Evolutionary conservation across 2,329 filamentous ascomycete genomes (phyloP).

Genomic region (Cladosporium sp.): DNA sequence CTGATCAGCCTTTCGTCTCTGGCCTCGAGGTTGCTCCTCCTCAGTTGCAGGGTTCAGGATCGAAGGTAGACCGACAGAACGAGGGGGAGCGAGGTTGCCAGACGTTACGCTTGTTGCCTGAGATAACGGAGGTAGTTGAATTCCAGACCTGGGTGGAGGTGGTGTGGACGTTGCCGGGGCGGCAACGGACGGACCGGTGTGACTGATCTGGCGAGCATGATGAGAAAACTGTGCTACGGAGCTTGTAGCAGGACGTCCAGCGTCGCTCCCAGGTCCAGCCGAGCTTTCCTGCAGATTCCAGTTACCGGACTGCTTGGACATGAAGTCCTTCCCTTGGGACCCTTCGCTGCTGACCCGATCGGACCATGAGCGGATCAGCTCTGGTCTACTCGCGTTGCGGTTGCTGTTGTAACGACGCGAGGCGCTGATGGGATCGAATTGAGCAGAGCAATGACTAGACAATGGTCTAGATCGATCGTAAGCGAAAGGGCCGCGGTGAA

Average conservation of each 20-base stretch:
- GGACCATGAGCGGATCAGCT: conserved; percentile 30
- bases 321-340: conserved; percentile 29
- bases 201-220: conserved; percentile 1
- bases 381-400: conserved; percentile 16
- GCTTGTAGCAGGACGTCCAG: conserved; percentile 10
- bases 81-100: conserved; percentile 18
- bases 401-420: conserved; percentile 14
- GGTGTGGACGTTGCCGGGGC: background rate
- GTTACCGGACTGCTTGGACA: conserved; percentile 30
- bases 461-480: conserved; percentile 13
- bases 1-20: conserved; percentile 41
- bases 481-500: conserved; percentile 18
- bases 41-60: conserved; percentile 42
- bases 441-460: conserved; percentile 17
- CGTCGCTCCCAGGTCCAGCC: conserved; percentile 17
- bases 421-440: conserved; percentile 3
- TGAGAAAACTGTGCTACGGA: conserved; percentile 3
- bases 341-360: conserved; percentile 23
- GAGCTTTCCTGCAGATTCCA: conserved; percentile 23
- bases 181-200: background rate
- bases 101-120: conserved; percentile 17
- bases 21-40: conserved; percentile 27
- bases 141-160: background rate
- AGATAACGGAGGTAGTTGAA: conserved; percentile 31
- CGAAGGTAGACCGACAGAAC: conserved; percentile 41